These are phyloP conservation scores for Fusarium udum DNA, from an alignment of 2,329 filamentous ascomycete genomes.

Conservation along the genomic window DNA sequence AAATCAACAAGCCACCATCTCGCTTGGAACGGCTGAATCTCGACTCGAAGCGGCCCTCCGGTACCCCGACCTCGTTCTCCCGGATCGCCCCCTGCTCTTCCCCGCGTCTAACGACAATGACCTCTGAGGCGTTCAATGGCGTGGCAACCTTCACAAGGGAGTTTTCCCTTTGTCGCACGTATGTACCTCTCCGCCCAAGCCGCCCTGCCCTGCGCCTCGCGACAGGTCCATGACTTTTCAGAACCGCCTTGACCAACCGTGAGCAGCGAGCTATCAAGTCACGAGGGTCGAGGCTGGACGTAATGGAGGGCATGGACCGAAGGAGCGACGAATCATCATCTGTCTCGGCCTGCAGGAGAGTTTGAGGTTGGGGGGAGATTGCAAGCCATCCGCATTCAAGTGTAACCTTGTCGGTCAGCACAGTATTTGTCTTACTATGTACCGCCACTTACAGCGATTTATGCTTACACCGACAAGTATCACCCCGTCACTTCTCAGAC, in stretches of 20 bases:
- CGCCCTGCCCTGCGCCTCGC: neutral
- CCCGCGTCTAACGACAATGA: conserved; percentile 13
- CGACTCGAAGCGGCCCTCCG: neutral
- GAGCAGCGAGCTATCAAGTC: conserved; percentile 11
- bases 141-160: conserved; percentile 10
- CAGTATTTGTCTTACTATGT: conserved; percentile 35
- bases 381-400: conserved; percentile 29
- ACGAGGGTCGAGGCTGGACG: conserved; percentile 22
- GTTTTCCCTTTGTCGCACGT: conserved; percentile 7
- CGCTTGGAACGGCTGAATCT: conserved; percentile 6
- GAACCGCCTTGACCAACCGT: conserved; percentile 19
- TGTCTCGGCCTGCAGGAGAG: conserved; percentile 25
- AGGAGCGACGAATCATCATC: conserved; percentile 21
- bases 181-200: conserved; percentile 1
- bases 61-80: neutral
- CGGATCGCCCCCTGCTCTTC: neutral
- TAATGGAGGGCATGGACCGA: conserved; percentile 24
- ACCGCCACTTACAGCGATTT: neutral
- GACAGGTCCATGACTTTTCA: conserved; percentile 22
- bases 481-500: neutral
- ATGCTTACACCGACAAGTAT: conserved; percentile 10
- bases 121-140: conserved; percentile 28
- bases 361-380: conserved; percentile 29
- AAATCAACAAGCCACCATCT: conserved; percentile 6
- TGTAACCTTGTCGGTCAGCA: conserved; percentile 33